Evolutionary conservation across 1,284 basidiomycete genomes (phyloP).

Genomic region (Cryptococcus deneoformans): DNA sequence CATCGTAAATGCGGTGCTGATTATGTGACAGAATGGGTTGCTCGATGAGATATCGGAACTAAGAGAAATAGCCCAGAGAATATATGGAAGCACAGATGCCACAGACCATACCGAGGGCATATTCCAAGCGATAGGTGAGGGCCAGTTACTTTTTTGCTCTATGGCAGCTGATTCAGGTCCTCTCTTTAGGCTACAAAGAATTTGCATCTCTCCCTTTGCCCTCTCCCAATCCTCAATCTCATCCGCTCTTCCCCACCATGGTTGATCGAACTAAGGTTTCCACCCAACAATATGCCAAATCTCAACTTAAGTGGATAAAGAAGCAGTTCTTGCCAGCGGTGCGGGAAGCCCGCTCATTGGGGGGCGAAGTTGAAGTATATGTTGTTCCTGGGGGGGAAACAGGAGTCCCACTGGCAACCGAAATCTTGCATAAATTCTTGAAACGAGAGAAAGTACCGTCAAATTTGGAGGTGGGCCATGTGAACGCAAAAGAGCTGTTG

Average conservation of each 20-base stretch:
- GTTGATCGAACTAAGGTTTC: constrained; percentile 78
- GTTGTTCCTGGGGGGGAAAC: constrained; percentile 55
- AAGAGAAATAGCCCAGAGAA: constrained; percentile 43
- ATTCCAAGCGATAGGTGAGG: constrained; percentile 86
- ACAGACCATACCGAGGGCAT: constrained; percentile 61
- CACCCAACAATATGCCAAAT: constrained; percentile 88
- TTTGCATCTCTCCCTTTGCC: constrained; percentile 58
- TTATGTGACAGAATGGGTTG: constrained; percentile 63
- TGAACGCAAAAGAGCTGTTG: constrained; percentile 57
- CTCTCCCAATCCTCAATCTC: constrained; percentile 13
- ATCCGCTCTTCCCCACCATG: constrained; percentile 56
- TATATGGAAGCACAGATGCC: constrained; percentile 36
- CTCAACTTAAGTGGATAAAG: constrained; percentile 88
- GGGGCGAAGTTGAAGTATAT: constrained; percentile 46
- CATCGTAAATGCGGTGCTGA: neutral
- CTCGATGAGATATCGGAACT: constrained; percentile 71
- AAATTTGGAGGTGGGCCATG: constrained; percentile 58
- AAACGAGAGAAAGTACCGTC: constrained; percentile 56
- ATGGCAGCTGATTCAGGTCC: neutral
- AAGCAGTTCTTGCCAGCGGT: constrained; percentile 84
- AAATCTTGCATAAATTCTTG: constrained; percentile 65
- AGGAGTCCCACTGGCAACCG: constrained; percentile 59
- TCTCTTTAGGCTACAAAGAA: constrained; percentile 75
- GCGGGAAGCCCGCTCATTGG: constrained; percentile 53
- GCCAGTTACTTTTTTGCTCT: neutral